These are phyloP conservation scores for Avena insularis DNA, from an alignment of 176 grass and related monocot genomes.

Conservation along the genomic window DNA sequence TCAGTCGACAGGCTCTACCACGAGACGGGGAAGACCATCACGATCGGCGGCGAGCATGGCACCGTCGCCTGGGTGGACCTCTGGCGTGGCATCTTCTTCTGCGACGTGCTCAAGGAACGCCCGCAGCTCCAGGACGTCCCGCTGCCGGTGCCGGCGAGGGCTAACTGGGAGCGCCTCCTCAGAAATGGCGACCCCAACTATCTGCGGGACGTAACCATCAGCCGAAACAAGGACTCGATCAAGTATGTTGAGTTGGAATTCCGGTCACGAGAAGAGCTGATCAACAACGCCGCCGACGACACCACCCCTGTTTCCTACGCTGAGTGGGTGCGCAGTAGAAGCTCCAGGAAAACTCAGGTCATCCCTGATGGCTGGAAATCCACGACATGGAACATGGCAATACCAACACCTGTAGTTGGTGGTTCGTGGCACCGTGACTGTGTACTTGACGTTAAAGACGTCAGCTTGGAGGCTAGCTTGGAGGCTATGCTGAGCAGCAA, in stretches of 20 bases:
- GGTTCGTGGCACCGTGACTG: constrained; percentile 24
- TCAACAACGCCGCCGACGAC: background rate
- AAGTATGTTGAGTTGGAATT: constrained; percentile 32
- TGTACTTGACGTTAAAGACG: constrained; percentile 7
- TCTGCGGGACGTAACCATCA: constrained; percentile 22
- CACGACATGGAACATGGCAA: constrained; percentile 23
- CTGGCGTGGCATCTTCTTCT: constrained; percentile 42
- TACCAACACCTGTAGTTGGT: background rate
- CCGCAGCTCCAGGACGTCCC: constrained; percentile 22
- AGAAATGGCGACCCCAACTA: background rate
- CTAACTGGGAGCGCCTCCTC: constrained; percentile 5
- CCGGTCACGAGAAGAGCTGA: background rate
- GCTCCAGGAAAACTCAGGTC: background rate
- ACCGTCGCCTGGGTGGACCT: constrained; percentile 38
- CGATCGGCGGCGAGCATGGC: background rate
- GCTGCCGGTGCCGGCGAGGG: constrained; percentile 17
- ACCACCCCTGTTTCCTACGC: background rate
- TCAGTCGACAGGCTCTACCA: constrained; percentile 11
- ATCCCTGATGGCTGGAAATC: constrained; percentile 17
- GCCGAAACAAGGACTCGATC: constrained; percentile 13
- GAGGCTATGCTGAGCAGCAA: constrained; percentile 7
- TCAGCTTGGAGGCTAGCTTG: background rate
- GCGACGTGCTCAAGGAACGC: constrained; percentile 30
- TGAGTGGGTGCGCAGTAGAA: background rate
- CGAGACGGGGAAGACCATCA: constrained; percentile 25